Evolutionary conservation across 2,329 filamentous ascomycete genomes (phyloP).

Genomic region (Zopfia rhizophila): DNA sequence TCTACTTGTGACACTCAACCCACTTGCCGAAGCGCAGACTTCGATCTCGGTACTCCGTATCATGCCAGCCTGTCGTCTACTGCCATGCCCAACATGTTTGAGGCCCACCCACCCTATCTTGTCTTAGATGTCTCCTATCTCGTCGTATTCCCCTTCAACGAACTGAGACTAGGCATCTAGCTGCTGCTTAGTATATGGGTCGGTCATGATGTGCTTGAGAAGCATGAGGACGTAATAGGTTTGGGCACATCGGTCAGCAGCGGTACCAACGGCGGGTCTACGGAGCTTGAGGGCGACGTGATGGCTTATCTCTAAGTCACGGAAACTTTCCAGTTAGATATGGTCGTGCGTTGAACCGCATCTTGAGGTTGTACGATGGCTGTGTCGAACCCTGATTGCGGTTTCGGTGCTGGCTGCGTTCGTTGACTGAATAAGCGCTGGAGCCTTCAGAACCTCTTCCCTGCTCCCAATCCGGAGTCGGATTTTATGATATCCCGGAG

Average conservation of each 20-base stretch:
- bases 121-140: too few species aligned
- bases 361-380: slow-evolving; percentile 14
- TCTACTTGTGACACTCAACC: too few species aligned
- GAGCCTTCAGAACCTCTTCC: slow-evolving; percentile 12
- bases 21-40: too few species aligned
- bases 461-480: slow-evolving; percentile 24
- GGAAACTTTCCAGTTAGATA: slow-evolving; percentile 17
- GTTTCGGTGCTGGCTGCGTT: slow-evolving; percentile 3
- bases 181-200: too few species aligned
- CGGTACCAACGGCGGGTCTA: slow-evolving; percentile 14
- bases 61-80: too few species aligned
- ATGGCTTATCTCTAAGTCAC: slow-evolving; percentile 15
- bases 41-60: too few species aligned
- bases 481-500: slow-evolving; percentile 25
- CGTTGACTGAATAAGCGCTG: slow-evolving; percentile 16
- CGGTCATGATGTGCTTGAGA: slow-evolving; percentile 18
- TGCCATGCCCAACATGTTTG: too few species aligned
- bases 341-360: too few species aligned
- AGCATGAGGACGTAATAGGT: slow-evolving; percentile 18
- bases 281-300: slow-evolving; percentile 17
- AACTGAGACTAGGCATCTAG: too few species aligned
- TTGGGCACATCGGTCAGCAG: slow-evolving; percentile 6
- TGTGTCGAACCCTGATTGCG: slow-evolving; percentile 12
- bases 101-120: too few species aligned
- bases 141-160: too few species aligned